These are phyloP conservation scores for Kwoniella europaea DNA, from an alignment of 768 basidiomycete species.

Conservation along the genomic window DNA sequence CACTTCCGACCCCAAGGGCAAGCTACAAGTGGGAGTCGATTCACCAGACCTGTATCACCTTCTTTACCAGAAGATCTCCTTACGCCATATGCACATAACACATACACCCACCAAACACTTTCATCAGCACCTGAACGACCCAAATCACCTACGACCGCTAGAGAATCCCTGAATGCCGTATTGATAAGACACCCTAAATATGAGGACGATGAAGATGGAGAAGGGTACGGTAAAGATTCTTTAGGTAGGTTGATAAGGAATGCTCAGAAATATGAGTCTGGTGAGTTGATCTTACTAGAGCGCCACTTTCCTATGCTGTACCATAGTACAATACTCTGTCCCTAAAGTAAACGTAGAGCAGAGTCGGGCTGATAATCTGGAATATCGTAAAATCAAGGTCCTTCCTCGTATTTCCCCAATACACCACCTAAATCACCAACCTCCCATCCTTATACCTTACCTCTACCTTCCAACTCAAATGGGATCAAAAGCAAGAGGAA, in stretches of 20 bases:
- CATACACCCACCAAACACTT: conserved; percentile 13
- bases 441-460: not conserved
- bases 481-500: not conserved
- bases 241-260: conserved; percentile 11
- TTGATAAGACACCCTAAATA: not conserved
- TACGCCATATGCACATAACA: not conserved
- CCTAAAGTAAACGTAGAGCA: not conserved
- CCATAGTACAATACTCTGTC: not conserved
- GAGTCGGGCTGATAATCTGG: no score
- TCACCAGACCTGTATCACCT: conserved; percentile 15
- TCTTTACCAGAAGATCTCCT: conserved; percentile 7
- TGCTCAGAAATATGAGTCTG: conserved; percentile 11
- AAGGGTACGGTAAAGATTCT: not conserved
- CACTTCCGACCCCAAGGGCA: not conserved
- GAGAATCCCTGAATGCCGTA: conserved; percentile 11
- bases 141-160: conserved; percentile 17
- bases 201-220: not conserved
- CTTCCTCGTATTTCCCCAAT: conserved; percentile 3
- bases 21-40: not conserved
- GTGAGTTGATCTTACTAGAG: conserved; percentile 4
- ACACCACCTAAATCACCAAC: conserved; percentile 12
- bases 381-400: no score
- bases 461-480: not conserved
- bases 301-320: not conserved
- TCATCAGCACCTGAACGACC: conserved; percentile 14